Evolutionary conservation across 2,329 filamentous ascomycete species (phyloP), one percentile per base, ranked within the genome.

Genomic region (Venturia effusa): DNA sequence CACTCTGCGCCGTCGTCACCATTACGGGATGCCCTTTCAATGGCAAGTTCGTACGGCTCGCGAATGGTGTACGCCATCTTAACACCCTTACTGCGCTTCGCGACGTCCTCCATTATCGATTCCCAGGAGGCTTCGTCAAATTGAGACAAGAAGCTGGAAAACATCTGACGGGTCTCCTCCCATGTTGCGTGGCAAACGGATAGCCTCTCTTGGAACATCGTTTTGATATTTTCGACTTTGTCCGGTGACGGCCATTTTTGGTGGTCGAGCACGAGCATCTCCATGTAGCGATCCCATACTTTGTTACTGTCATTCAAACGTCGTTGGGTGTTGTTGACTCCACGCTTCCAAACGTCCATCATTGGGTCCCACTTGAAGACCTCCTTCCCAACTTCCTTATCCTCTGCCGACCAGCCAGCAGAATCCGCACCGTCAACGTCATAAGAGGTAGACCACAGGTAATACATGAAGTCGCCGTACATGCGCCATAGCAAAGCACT

Each of bases 281-380:
- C 84, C 54, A 90, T 80, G 82, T 89, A 93, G 67, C 87, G 85
- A 71, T 92, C 84, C 90, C 90, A 95, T 13, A 94, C 81, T 64
- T 85, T 75, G 71, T 92, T 87, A 71, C 90, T 93, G 72, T 92
- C 88, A 71, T 84, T 84, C 65, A 94, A 78, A 66, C 89, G 87
- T 74, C 87, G 90, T 71, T 87, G 84, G 62, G 89, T 89, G 51
- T 85, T 83, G 66, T 87, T 82, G 68, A 89, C 86, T 41, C 84
- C 90, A 69, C 89, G 82, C 71, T 87, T 84, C 82, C 90, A 90
- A 1, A 90, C 81, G 63, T 84, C 83, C 63, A 90, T 76, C 57
- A 89, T 83, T 59, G 83, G 76, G 40, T 87, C 84, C 67, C 88
- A 83, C 7, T 84, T 84, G 74, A 94, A 93, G 48, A 90, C 76